Conservation (phyloP, 208 protist species). For the Acanthamoeba rhysodes region DNA sequence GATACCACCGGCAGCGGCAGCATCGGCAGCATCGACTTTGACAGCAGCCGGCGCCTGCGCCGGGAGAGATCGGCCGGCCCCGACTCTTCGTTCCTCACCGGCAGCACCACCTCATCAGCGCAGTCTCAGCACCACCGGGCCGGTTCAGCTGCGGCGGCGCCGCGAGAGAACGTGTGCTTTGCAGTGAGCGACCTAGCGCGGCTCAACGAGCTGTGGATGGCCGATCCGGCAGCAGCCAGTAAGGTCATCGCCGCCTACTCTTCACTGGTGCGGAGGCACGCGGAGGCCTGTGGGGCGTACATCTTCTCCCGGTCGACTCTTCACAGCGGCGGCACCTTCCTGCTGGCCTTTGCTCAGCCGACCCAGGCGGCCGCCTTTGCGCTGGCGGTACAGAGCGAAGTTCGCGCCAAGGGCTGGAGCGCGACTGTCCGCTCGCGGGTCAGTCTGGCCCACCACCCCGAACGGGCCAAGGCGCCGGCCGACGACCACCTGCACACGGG, state of each 20-base stretch:
- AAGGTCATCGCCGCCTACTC: background rate
- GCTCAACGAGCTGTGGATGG: background rate
- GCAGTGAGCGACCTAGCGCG: background rate
- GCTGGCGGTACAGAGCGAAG: background rate
- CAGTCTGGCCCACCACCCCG: too few relatives aligned
- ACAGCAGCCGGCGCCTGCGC: too few relatives aligned
- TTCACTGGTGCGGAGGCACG: background rate
- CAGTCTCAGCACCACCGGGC: background rate
- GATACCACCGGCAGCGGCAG: too few relatives aligned
- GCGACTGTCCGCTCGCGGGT: background rate
- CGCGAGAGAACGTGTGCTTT: background rate
- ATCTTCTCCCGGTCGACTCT: background rate
- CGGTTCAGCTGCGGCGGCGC: background rate
- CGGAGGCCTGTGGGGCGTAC: background rate
- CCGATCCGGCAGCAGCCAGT: background rate
- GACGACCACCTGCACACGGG: background rate
- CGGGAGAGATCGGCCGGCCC: too few relatives aligned
- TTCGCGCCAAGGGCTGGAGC: background rate
- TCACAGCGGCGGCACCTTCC: background rate
- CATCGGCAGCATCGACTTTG: too few relatives aligned
- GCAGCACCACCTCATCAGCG: background rate
- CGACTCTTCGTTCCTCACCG: too few relatives aligned
- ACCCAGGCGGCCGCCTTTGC: background rate
- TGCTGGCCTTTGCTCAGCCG: background rate
- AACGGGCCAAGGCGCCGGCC: background rate